phyloP scores from a whole-genome alignment of 768 basidiomycete genomes.

The Mycena floridula region DNA sequence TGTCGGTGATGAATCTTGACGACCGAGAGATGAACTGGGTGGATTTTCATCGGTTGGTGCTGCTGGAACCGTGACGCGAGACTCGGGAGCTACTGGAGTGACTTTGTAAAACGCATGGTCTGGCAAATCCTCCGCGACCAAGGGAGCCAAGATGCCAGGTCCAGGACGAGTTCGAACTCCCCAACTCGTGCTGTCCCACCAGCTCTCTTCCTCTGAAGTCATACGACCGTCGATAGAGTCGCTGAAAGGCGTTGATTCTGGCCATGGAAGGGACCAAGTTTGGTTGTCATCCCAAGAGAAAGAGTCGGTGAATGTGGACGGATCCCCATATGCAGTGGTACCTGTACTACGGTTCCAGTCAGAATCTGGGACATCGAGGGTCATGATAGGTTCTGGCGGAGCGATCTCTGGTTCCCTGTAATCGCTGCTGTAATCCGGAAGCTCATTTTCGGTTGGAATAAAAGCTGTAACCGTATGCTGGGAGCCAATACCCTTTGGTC shows the following conservation, averaged over 20 bases:
- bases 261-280: slow-evolving; percentile 14
- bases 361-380: background rate
- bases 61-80: slow-evolving; percentile 8
- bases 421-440: slow-evolving; percentile 30
- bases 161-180: slow-evolving; percentile 51
- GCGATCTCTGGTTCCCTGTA: slow-evolving; percentile 57
- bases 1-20: slow-evolving; percentile 19
- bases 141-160: slow-evolving; percentile 61
- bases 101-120: slow-evolving; percentile 70
- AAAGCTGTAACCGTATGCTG: slow-evolving; percentile 30
- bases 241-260: slow-evolving; percentile 10
- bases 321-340: background rate
- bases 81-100: slow-evolving; percentile 26
- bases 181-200: slow-evolving; percentile 59
- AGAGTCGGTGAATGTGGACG: slow-evolving; percentile 1
- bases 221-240: slow-evolving; percentile 56
- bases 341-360: background rate
- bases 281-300: slow-evolving; percentile 19
- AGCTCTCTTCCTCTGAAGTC: slow-evolving; percentile 53
- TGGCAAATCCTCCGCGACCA: slow-evolving; percentile 57
- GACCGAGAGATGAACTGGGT: slow-evolving; percentile 15
- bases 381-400: slow-evolving; percentile 27
- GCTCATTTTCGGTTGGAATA: slow-evolving; percentile 16
- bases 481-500: slow-evolving; percentile 36
- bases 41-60: slow-evolving; percentile 14